Evolutionary conservation across 1,284 basidiomycete genomes (phyloP), one percentile per base, ranked within the genome.

Genomic region (Phaffia rhodozyma): DNA sequence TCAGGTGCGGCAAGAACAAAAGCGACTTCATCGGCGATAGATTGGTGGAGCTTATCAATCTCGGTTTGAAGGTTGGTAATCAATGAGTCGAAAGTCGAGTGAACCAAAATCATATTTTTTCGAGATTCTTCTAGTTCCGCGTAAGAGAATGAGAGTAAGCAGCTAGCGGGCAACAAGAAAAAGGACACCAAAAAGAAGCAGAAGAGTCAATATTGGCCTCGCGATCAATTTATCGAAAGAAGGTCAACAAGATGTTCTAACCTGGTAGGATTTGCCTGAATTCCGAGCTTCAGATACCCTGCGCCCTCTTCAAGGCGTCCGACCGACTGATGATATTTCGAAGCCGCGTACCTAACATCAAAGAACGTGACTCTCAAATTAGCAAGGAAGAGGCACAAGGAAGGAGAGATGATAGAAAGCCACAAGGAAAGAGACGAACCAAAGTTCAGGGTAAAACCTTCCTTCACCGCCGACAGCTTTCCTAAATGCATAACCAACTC

Each of bases 361-460:
- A 47, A 32, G 38, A n/a, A 54, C 13, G 16, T 43, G 18, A 51
- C 18, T 34, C 43, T 11, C 49, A n/a, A 32, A n/a, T 56, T 50
- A 62, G 64, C 61, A 29, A 68, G 32, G 29, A 21, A 21, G n/a
- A n/a, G n/a, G n/a, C n/a, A n/a, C n/a, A n/a, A n/a, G n/a, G 13
- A 43, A 30, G 27, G 54, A 20, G 34, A 55, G 47, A 25, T 21
- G 30, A 50, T 16, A 23, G 23, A 25, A 1, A 60, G 47, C 53
- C 5, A n/a, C 29, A n/a, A 58, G 34, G 54, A 47, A 20, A 6
- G 1, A 13, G 5, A 74, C 81, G 66, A 68, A 89, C 93, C 92
- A 97, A 57, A 97, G 85, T 74, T 98, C 96, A 5, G 89, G 85
- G 74, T 87, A 97, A 77, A 91, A 98, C 53, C 93, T 6, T n/a